A percentile compares a stretch with the other conserved stretches of the same genome.
Evolutionary conservation across 495 filamentous ascomycete genomes (phyloP).

Genomic region (Saxophila tyrrhenica): DNA sequence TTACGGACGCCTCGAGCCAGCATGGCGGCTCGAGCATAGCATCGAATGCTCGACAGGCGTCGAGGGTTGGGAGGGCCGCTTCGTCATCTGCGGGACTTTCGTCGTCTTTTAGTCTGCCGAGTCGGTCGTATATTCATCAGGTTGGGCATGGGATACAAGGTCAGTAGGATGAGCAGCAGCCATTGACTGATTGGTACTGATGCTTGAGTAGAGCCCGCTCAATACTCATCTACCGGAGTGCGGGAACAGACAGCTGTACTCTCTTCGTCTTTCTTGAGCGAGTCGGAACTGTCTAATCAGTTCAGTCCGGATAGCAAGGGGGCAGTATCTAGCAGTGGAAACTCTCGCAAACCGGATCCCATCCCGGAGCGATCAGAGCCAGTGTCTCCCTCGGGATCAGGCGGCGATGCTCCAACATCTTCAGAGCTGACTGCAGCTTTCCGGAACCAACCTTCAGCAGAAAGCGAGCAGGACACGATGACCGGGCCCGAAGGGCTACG

Average conservation of each 20-base stretch:
- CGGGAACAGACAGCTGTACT: slow-evolving; percentile 87
- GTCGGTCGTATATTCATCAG: slow-evolving; percentile 68
- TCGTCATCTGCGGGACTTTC: slow-evolving; percentile 19
- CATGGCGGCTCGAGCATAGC: neutral
- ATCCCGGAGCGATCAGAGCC: slow-evolving; percentile 56
- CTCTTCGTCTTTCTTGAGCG: slow-evolving; percentile 72
- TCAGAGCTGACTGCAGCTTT: slow-evolving; percentile 17
- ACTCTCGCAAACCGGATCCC: slow-evolving; percentile 3
- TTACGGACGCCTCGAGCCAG: neutral
- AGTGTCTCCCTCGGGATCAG: slow-evolving; percentile 36
- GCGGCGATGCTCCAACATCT: slow-evolving; percentile 25
- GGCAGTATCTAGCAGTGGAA: slow-evolving; percentile 32
- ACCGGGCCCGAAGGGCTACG: neutral
- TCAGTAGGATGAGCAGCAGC: slow-evolving; percentile 30
- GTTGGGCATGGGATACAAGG: slow-evolving; percentile 54
- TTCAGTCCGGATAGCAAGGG: slow-evolving; percentile 17
- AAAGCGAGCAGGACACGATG: slow-evolving; percentile 28
- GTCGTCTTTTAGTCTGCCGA: slow-evolving; percentile 18
- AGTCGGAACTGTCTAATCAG: slow-evolving; percentile 29
- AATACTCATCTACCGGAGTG: slow-evolving; percentile 63
- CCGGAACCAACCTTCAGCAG: slow-evolving; percentile 27
- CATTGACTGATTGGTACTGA: slow-evolving; percentile 12
- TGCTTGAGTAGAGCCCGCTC: slow-evolving; percentile 49
- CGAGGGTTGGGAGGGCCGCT: neutral
- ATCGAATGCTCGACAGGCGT: neutral